A percentile compares a stretch with the other conserved stretches of the same genome.
These are phyloP conservation scores for Aspergillus asperescens DNA, from an alignment of 495 filamentous ascomycete genomes.

Conservation along the genomic window DNA sequence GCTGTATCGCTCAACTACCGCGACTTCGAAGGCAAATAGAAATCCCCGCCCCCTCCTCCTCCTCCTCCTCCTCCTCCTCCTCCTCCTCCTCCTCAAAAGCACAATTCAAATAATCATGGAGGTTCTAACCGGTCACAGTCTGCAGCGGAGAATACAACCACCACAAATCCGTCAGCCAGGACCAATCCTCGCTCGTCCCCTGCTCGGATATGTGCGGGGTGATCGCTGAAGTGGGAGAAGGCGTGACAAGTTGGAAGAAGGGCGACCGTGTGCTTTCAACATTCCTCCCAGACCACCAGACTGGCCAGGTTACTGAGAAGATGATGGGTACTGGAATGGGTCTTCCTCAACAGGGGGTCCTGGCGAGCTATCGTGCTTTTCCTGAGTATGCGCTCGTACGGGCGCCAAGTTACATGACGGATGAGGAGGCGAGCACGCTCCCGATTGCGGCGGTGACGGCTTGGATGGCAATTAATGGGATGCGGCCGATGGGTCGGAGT, in stretches of 20 bases:
- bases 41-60: too few species aligned
- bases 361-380: constrained; percentile 65
- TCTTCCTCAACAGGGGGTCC: constrained; percentile 59
- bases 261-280: constrained; percentile 71
- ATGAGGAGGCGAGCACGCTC: constrained; percentile 60
- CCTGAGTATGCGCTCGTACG: constrained; percentile 59
- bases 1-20: constrained; percentile 56
- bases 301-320: constrained; percentile 49
- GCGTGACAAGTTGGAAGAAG: constrained; percentile 56
- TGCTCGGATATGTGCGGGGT: constrained; percentile 72
- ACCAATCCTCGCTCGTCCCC: constrained; percentile 51
- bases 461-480: constrained; percentile 77
- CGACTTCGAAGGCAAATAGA: constrained; percentile 49
- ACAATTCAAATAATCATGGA: too few species aligned
- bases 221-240: constrained; percentile 58
- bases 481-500: constrained; percentile 50
- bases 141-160: constrained; percentile 54
- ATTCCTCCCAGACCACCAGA: constrained; percentile 70
- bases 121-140: constrained; percentile 33
- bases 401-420: constrained; percentile 56
- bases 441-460: constrained; percentile 69
- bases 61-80: too few species aligned
- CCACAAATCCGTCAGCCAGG: constrained; percentile 37
- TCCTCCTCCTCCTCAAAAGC: too few species aligned
- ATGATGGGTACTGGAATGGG: constrained; percentile 55